Percentiles rank a stretch among this genome's conserved stretches.
Evolutionary conservation across 129 eudicot genomes (phyloP).

Genomic region (Ambrosia trifida): DNA sequence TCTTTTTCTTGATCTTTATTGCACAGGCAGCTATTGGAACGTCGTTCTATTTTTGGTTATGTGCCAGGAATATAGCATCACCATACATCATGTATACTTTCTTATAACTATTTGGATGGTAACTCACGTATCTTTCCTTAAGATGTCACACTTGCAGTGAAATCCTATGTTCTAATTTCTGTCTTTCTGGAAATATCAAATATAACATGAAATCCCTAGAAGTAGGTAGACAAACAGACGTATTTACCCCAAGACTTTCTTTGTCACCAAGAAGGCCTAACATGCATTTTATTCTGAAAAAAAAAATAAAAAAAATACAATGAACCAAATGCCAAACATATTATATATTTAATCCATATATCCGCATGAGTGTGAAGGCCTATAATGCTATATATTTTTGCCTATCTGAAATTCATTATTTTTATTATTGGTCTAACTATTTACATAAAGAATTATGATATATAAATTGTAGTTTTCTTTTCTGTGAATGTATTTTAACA

Average conservation of each 20-base stretch:
- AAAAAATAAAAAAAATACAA: not conserved
- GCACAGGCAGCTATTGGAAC: constrained; percentile 74
- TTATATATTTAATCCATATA: not conserved
- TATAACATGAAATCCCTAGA: not conserved
- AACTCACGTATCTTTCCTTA: constrained; percentile 59
- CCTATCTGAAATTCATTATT: constrained; percentile 1
- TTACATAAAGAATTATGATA: not conserved
- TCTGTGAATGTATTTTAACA: not conserved
- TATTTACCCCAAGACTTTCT: not conserved
- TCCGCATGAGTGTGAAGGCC: constrained; percentile 12
- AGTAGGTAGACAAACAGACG: not conserved
- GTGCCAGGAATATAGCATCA: constrained; percentile 63
- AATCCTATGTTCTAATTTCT: constrained; percentile 19
- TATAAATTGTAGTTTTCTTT: not conserved
- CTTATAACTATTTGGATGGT: constrained; percentile 77
- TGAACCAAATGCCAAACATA: not conserved
- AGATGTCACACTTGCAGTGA: constrained; percentile 38
- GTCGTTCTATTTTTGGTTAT: constrained; percentile 80
- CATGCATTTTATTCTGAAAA: constrained; percentile 5
- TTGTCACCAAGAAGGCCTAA: not conserved
- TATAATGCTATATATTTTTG: constrained; percentile 1
- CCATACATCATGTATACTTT: constrained; percentile 98
- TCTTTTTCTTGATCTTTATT: constrained; percentile 24
- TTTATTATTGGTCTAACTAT: not conserved
- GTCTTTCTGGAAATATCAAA: constrained; percentile 4